Evolutionary conservation across 257 asterid species (phyloP).

Genomic region (Thymus mandschuricus): DNA sequence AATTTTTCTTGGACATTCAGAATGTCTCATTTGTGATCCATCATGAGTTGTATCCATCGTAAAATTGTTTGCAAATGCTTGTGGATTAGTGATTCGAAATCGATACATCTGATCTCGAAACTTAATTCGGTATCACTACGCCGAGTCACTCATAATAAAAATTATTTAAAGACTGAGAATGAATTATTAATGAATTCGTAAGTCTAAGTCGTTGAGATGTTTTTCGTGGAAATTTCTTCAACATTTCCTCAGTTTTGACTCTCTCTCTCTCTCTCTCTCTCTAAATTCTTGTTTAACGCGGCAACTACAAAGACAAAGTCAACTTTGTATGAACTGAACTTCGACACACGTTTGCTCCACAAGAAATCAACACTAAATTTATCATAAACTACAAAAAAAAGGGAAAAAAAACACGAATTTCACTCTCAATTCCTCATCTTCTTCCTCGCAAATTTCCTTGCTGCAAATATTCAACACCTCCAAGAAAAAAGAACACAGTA

Average conservation of each 20-base stretch:
- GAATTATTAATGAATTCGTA: neutral
- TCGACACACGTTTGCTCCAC: too few relatives aligned
- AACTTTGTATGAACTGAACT: neutral
- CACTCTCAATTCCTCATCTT: slow-evolving; percentile 23
- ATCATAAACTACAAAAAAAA: neutral
- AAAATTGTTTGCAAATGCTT: too few relatives aligned
- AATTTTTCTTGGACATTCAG: neutral
- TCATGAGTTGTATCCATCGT: neutral
- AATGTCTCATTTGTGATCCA: slow-evolving; percentile 4
- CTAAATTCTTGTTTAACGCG: neutral
- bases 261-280: neutral
- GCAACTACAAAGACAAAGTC: neutral
- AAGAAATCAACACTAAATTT: too few relatives aligned
- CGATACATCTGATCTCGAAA: too few relatives aligned
- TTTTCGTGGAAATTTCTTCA: neutral
- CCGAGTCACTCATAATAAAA: neutral
- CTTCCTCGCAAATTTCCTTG: slow-evolving; percentile 23
- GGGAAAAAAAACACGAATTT: neutral
- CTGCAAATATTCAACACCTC: neutral
- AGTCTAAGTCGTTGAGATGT: slow-evolving; percentile 4
- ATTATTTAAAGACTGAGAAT: neutral
- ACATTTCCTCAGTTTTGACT: neutral
- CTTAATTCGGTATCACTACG: too few relatives aligned
- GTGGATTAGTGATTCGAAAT: too few relatives aligned
- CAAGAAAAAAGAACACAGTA: neutral